Conservation (phyloP, 2,329 filamentous ascomycete species). For the Septoria linicola region DNA sequence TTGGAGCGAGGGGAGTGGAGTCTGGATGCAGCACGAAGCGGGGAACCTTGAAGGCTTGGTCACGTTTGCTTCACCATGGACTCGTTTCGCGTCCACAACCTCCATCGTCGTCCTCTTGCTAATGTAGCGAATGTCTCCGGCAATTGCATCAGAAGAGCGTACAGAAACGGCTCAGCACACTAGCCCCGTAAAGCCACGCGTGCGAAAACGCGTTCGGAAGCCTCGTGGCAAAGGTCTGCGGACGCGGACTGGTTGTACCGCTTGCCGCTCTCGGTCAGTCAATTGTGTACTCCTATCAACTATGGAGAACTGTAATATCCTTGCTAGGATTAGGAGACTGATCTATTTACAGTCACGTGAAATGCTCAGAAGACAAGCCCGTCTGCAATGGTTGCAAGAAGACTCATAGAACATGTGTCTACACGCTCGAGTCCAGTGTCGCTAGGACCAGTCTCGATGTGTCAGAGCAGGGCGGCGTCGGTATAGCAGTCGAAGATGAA, state of each 20-base stretch:
- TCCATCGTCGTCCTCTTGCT: not conserved
- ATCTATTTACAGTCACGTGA: constrained; percentile 24
- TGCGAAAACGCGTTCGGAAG: not conserved
- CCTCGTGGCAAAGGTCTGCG: constrained; percentile 44
- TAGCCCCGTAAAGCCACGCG: not conserved
- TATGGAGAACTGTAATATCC: too few species aligned
- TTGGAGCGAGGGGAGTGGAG: too few species aligned
- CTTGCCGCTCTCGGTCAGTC: constrained; percentile 47
- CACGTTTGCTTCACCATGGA: not conserved
- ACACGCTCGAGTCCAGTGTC: too few species aligned
- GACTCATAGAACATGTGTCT: constrained; percentile 42
- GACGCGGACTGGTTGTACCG: constrained; percentile 43
- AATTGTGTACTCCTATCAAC: too few species aligned
- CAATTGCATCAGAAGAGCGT: not conserved
- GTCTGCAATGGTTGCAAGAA: constrained; percentile 44
- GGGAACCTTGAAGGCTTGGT: too few species aligned
- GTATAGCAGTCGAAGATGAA: too few species aligned
- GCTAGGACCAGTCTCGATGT: too few species aligned
- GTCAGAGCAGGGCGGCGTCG: too few species aligned
- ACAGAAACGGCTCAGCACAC: not conserved
- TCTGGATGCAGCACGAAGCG: too few species aligned
- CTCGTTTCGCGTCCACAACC: not conserved
- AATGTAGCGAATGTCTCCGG: not conserved
- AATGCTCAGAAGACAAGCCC: constrained; percentile 48
- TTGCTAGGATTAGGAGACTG: not conserved